A percentile compares a stretch with the other conserved stretches of the same genome.
Evolutionary conservation across 441 rosid species (phyloP).

Genomic region (Gossypium lobatum): DNA sequence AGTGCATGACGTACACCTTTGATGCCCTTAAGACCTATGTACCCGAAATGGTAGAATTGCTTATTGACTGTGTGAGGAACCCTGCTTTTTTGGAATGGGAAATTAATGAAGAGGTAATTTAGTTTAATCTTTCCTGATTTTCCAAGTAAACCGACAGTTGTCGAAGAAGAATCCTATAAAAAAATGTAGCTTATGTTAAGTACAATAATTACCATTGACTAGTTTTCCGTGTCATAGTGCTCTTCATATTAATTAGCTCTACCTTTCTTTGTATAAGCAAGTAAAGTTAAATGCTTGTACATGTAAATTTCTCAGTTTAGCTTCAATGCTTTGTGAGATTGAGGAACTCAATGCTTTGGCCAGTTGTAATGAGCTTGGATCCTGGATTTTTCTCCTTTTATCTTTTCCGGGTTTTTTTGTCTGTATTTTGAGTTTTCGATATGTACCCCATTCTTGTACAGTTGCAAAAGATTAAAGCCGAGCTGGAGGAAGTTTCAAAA

Average conservation of each 20-base stretch:
- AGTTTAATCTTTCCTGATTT: neutral
- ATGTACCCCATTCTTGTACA: constrained; percentile 17
- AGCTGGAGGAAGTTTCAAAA: constrained; percentile 52
- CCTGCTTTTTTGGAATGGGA: constrained; percentile 94
- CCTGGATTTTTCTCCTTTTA: neutral
- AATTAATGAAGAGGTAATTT: constrained; percentile 73
- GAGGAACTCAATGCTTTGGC: neutral
- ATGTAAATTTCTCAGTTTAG: neutral
- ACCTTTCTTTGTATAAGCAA: neutral
- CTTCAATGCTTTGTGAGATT: neutral
- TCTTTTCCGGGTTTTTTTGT: neutral
- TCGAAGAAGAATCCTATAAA: neutral
- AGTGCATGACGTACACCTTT: constrained; percentile 79
- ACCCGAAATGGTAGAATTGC: constrained; percentile 87
- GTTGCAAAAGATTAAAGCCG: constrained; percentile 65
- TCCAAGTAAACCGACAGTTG: neutral
- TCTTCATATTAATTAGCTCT: neutral
- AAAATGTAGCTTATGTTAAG: neutral
- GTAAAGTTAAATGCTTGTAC: neutral
- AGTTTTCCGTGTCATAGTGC: neutral
- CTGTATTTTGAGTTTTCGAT: neutral
- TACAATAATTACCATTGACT: neutral
- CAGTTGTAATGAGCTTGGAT: neutral
- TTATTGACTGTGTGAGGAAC: constrained; percentile 76
- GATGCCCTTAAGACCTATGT: constrained; percentile 87